These are phyloP conservation scores for Yarrowia yakushimensis DNA, from an alignment of 805 yeast genomes.

Conservation along the genomic window DNA sequence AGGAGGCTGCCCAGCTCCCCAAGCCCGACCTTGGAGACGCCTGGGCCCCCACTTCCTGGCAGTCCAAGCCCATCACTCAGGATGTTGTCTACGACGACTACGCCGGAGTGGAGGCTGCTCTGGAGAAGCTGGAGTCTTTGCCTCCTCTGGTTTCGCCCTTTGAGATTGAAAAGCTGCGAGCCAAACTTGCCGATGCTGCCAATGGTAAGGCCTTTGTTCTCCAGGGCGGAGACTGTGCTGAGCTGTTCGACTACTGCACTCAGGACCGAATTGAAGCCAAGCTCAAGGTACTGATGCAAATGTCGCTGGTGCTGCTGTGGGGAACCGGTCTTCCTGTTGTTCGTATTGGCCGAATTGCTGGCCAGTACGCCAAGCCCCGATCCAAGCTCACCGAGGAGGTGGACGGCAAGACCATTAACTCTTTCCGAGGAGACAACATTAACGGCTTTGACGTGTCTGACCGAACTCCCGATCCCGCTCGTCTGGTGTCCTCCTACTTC, in stretches of 20 bases:
- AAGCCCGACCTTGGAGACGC: conserved; percentile 27
- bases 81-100: conserved; percentile 44
- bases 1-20: conserved; percentile 28
- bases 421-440: conserved; percentile 45
- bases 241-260: conserved; percentile 44
- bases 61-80: conserved; percentile 43
- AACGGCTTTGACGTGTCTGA: conserved; percentile 43
- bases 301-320: conserved; percentile 46
- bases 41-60: conserved; percentile 46
- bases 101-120: conserved; percentile 40
- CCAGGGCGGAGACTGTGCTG: conserved; percentile 48
- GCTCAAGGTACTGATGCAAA: conserved; percentile 43
- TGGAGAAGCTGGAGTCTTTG: conserved; percentile 42
- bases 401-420: conserved; percentile 41
- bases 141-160: conserved; percentile 44
- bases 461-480: conserved; percentile 42
- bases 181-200: conserved; percentile 41
- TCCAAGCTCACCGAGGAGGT: conserved; percentile 44
- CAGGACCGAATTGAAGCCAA: conserved; percentile 42
- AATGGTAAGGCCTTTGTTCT: conserved; percentile 44
- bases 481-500: conserved; percentile 44
- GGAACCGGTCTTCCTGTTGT: conserved; percentile 43
- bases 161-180: conserved; percentile 40
- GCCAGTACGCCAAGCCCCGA: conserved; percentile 46
- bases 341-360: conserved; percentile 45